phyloP scores from a whole-genome alignment of 1,139 yeast genomes.

The Debaryomycetaceae sp. region DNA sequence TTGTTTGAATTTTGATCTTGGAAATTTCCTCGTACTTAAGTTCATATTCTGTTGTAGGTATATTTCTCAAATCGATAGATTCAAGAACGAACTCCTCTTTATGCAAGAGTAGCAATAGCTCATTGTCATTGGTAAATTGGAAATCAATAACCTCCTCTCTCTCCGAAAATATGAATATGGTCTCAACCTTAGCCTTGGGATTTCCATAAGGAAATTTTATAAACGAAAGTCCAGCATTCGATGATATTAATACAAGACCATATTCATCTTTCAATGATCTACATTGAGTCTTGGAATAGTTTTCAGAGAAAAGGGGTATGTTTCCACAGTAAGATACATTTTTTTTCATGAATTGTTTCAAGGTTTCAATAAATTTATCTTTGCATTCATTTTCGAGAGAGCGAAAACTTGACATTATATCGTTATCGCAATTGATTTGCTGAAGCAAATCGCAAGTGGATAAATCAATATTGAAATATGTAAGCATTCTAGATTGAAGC shows the following conservation, averaged over 20 bases:
- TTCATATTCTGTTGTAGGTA: constrained; percentile 3
- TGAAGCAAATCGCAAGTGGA: constrained; percentile 14
- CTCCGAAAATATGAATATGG: neutral
- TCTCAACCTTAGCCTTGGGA: constrained; percentile 1
- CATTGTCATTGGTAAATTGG: constrained; percentile 11
- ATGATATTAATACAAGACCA: constrained; percentile 6
- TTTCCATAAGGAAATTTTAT: constrained; percentile 3
- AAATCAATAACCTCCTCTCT: constrained; percentile 7
- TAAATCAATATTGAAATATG: constrained; percentile 21
- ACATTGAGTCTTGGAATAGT: constrained; percentile 1
- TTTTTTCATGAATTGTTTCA: constrained; percentile 13
- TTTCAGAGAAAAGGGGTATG: constrained; percentile 4
- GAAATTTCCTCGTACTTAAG: constrained; percentile 7
- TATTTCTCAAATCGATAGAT: constrained; percentile 8
- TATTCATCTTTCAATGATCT: constrained; percentile 1
- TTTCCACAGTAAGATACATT: constrained; percentile 6
- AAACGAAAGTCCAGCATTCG: constrained; percentile 2
- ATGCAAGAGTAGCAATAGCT: constrained; percentile 10
- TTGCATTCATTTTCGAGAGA: constrained; percentile 9
- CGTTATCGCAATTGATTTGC: constrained; percentile 2
- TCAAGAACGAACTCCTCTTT: constrained; percentile 6
- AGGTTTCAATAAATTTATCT: constrained; percentile 9
- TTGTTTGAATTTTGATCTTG: constrained; percentile 1
- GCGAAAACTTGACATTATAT: constrained; percentile 7
- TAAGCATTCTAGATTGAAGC: constrained; percentile 20